These are phyloP conservation scores for Acmispon strigosus DNA, from an alignment of 306 rosid species.

Conservation along the genomic window DNA sequence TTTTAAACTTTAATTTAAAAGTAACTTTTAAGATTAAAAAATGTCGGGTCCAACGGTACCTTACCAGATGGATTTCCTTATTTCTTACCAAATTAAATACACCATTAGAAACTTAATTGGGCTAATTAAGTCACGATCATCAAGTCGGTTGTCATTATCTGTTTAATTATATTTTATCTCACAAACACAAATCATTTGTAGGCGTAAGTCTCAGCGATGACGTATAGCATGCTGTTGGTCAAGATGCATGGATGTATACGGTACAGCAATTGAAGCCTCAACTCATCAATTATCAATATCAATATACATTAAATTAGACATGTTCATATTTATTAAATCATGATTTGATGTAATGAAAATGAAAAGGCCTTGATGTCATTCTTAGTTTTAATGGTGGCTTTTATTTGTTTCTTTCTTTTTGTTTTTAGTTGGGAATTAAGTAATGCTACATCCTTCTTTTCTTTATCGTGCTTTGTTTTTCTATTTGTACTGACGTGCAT, in stretches of 20 bases:
- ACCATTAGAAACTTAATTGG: neutral
- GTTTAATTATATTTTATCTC: conserved; percentile 6
- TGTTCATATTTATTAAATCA: neutral
- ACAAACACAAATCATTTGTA: neutral
- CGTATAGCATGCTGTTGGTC: conserved; percentile 24
- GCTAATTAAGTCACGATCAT: neutral
- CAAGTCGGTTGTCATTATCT: neutral
- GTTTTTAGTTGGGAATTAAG: conserved; percentile 25
- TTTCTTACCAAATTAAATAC: too few species aligned
- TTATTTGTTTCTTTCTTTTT: neutral
- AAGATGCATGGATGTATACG: conserved; percentile 25
- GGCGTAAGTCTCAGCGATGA: conserved; percentile 33
- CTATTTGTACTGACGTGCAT: conserved; percentile 17
- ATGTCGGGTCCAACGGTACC: too few species aligned
- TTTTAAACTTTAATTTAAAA: too few species aligned
- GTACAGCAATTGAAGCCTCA: conserved; percentile 16
- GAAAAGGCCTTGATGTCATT: conserved; percentile 16
- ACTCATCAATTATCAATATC: neutral
- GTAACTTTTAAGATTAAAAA: too few species aligned
- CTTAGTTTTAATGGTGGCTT: conserved; percentile 20
- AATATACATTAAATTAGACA: neutral
- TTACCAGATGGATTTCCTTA: too few species aligned
- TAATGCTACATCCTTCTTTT: neutral
- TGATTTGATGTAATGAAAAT: conserved; percentile 21
- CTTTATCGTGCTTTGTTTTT: neutral